Percentiles rank a stretch among this genome's conserved stretches.
These are phyloP conservation scores for Alisma plantagoaquatica DNA, from an alignment of 106 monocot genomes.

Conservation along the genomic window DNA sequence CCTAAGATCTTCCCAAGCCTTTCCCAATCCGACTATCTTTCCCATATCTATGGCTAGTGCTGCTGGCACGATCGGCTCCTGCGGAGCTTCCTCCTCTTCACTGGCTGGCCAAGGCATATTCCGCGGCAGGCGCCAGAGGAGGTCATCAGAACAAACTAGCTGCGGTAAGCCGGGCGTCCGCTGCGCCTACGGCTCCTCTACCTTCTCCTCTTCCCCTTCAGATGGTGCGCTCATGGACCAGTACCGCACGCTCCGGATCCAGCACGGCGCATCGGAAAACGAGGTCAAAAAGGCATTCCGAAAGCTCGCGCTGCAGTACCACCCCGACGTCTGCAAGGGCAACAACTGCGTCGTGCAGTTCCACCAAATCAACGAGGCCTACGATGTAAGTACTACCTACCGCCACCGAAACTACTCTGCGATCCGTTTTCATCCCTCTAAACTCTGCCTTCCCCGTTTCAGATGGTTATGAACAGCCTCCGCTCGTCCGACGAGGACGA, in stretches of 20 bases:
- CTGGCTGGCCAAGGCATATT: too few relatives aligned
- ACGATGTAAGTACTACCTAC: slow-evolving; percentile 78
- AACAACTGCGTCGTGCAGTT: slow-evolving; percentile 63
- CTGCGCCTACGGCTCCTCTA: too few relatives aligned
- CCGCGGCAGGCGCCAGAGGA: too few relatives aligned
- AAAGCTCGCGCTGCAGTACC: slow-evolving; percentile 71
- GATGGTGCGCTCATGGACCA: slow-evolving; percentile 22
- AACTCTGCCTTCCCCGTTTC: slow-evolving; percentile 3
- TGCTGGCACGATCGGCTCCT: too few relatives aligned
- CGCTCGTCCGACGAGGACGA: slow-evolving; percentile 19
- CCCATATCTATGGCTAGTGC: too few relatives aligned
- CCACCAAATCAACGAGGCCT: slow-evolving; percentile 74
- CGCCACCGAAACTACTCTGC: too few relatives aligned
- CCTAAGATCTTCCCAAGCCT: too few relatives aligned
- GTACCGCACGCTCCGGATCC: slow-evolving; percentile 48
- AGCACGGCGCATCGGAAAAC: slow-evolving; percentile 63
- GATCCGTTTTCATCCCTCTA: background rate
- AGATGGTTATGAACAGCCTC: slow-evolving; percentile 58
- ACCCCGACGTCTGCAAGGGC: slow-evolving; percentile 85
- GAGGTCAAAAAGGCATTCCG: slow-evolving; percentile 74
- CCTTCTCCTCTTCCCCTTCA: background rate
- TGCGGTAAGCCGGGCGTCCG: too few relatives aligned
- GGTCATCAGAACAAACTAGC: too few relatives aligned
- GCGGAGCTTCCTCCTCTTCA: too few relatives aligned
- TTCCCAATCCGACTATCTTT: too few relatives aligned